A percentile compares a stretch with the other conserved stretches of the same genome.
These are phyloP conservation scores for Syncephalastrum monosporum DNA, from an alignment of 371 early-diverging fungal genomes.

Conservation along the genomic window DNA sequence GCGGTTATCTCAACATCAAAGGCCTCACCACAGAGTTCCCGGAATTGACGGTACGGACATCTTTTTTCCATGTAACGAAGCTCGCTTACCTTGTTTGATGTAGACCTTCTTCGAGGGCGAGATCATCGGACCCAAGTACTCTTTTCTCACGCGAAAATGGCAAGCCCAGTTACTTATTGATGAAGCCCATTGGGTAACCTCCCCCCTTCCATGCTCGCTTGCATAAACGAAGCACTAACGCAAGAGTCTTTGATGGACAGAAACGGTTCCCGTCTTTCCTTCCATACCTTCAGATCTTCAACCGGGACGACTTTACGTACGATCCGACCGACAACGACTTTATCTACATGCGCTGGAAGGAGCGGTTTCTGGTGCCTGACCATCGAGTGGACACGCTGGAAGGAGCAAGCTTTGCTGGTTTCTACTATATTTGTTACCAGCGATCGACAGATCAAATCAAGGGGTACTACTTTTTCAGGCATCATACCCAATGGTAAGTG, in stretches of 20 bases:
- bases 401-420: conserved; percentile 95
- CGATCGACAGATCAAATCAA: conserved; percentile 73
- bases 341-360: conserved; percentile 98
- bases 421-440: conserved; percentile 92
- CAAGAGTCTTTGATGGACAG: conserved; percentile 22
- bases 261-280: conserved; percentile 68
- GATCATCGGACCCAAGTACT: conserved; percentile 76
- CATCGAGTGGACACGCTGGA: conserved; percentile 80
- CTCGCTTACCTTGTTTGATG: neutral
- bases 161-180: conserved; percentile 78
- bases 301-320: conserved; percentile 66
- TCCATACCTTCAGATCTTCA: conserved; percentile 61
- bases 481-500: conserved; percentile 72
- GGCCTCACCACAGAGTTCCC: conserved; percentile 72
- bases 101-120: conserved; percentile 85
- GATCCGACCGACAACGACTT: conserved; percentile 71
- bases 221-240: neutral
- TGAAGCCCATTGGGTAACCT: conserved; percentile 77
- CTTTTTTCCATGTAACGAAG: neutral
- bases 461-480: conserved; percentile 87
- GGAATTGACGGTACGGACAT: conserved; percentile 35
- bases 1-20: conserved; percentile 75
- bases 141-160: conserved; percentile 87
- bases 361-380: conserved; percentile 94
- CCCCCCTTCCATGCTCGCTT: neutral